Conservation (phyloP, 1,284 basidiomycete species). For the Austropuccinia psidii region DNA sequence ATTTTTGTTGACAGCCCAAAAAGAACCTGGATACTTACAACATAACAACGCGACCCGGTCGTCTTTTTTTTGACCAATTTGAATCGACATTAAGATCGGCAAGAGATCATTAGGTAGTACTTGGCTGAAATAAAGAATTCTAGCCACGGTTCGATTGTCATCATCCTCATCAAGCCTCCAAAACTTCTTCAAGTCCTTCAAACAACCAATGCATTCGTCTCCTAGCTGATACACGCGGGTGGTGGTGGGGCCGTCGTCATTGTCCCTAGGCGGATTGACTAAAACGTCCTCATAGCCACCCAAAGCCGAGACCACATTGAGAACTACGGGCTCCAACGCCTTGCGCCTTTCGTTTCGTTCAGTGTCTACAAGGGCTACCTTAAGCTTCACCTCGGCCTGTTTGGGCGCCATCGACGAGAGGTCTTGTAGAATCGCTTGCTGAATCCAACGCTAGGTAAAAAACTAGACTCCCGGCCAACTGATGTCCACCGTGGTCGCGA, state of each 20-base stretch:
- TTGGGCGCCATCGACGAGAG: too few species aligned
- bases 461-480: too few species aligned
- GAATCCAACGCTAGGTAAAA: too few species aligned
- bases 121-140: conserved; percentile 75
- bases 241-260: conserved; percentile 17
- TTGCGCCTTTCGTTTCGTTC: conserved; percentile 17
- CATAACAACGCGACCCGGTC: conserved; percentile 70
- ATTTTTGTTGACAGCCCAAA: too few species aligned
- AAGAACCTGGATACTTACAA: conserved; percentile 49
- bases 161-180: conserved; percentile 93
- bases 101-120: conserved; percentile 76
- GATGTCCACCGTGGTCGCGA: too few species aligned
- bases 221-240: background rate
- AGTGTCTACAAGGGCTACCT: background rate
- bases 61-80: conserved; percentile 63
- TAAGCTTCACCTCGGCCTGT: background rate
- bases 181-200: conserved; percentile 85
- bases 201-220: conserved; percentile 54
- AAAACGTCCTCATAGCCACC: conserved; percentile 42
- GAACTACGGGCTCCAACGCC: conserved; percentile 21
- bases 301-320: conserved; percentile 39
- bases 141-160: conserved; percentile 84
- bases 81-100: conserved; percentile 61
- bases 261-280: conserved; percentile 35
- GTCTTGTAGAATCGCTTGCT: too few species aligned